Percentiles rank a stretch among this genome's conserved stretches.
Conservation (phyloP, 1,284 basidiomycete genomes). For the Marasmius oreades region DNA sequence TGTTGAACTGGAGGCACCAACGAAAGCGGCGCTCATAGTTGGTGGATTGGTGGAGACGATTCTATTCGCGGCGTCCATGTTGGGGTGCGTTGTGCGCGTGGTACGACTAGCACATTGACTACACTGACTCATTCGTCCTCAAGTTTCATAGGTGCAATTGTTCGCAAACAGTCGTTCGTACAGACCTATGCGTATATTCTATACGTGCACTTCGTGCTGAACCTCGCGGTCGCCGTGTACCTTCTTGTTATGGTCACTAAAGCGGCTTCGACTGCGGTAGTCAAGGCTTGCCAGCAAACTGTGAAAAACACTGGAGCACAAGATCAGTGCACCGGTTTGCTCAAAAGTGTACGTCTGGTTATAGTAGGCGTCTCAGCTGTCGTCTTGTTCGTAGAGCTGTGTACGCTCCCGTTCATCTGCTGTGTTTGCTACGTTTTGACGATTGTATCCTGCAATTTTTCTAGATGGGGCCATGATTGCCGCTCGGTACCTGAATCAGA, state of each 20-base stretch:
- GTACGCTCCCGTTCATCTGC: constrained; percentile 31
- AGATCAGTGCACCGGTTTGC: constrained; percentile 40
- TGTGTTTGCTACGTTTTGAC: not conserved
- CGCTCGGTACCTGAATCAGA: constrained; percentile 55
- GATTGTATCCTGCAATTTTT: constrained; percentile 4
- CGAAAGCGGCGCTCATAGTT: constrained; percentile 42
- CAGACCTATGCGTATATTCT: constrained; percentile 53
- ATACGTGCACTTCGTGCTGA: constrained; percentile 55
- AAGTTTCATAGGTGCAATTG: constrained; percentile 57
- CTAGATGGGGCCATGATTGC: constrained; percentile 56
- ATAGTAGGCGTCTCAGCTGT: constrained; percentile 42
- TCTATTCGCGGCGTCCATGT: constrained; percentile 45
- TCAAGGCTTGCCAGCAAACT: constrained; percentile 41
- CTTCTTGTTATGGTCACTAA: constrained; percentile 47
- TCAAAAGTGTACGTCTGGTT: constrained; percentile 39
- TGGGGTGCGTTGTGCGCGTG: constrained; percentile 41
- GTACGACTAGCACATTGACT: not conserved
- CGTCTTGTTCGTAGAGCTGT: constrained; percentile 50
- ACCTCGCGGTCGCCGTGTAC: constrained; percentile 49
- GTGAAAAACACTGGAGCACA: constrained; percentile 39
- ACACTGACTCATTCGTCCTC: not conserved
- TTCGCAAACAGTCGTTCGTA: constrained; percentile 57
- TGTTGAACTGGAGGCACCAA: constrained; percentile 34
- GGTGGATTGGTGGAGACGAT: constrained; percentile 48
- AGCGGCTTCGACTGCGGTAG: constrained; percentile 38